Evolutionary conservation across 306 rosid genomes (phyloP).

Genomic region (Sesbania bispinosa): DNA sequence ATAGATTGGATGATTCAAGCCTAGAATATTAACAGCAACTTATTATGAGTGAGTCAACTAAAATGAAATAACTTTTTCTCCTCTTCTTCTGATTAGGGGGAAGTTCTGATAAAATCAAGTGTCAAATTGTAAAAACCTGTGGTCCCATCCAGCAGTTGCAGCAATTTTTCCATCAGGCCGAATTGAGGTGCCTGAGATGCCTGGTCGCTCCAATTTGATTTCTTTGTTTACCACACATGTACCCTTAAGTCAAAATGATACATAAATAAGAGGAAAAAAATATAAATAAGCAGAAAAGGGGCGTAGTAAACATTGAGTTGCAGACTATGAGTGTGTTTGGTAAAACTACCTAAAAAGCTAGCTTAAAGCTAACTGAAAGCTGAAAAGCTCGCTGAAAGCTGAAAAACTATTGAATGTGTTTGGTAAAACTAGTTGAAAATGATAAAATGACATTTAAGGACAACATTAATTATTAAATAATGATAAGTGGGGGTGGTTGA

Average conservation of each 20-base stretch:
- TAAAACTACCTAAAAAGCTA: no score
- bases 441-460: no score
- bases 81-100: neutral
- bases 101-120: neutral
- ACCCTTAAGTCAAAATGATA: slow-evolving; percentile 43
- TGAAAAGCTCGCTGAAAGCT: no score
- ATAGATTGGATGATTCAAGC: neutral
- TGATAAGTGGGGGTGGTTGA: no score
- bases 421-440: no score
- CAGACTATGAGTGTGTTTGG: no score
- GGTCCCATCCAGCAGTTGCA: slow-evolving; percentile 99
- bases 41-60: neutral
- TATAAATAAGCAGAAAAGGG: slow-evolving; percentile 4
- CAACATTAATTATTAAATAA: no score
- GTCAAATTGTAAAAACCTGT: slow-evolving; percentile 52
- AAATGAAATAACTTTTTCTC: neutral
- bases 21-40: neutral
- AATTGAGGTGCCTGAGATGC: slow-evolving; percentile 76
- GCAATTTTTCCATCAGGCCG: slow-evolving; percentile 75
- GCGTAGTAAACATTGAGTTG: neutral
- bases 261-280: neutral
- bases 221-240: slow-evolving; percentile 68
- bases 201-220: slow-evolving; percentile 81
- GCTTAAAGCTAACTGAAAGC: no score
- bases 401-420: no score